Evolutionary conservation across 1,284 basidiomycete genomes (phyloP).

Genomic region (Butyriboletus appendiculatus): DNA sequence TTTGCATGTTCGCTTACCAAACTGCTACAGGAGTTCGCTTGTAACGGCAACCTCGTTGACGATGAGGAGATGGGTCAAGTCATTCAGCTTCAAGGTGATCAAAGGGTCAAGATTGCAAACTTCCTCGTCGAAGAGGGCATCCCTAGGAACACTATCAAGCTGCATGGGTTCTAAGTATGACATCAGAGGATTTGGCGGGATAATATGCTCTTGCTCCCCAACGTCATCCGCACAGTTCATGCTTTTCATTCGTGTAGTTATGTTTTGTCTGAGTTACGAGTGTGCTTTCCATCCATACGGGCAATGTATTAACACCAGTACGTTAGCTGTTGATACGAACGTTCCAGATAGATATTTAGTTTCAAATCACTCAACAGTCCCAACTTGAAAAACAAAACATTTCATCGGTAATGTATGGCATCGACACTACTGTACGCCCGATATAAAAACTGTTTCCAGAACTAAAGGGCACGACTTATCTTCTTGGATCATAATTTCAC

Average conservation of each 20-base stretch:
- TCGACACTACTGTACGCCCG: conserved; percentile 1
- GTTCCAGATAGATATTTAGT: conserved; percentile 26
- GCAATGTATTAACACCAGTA: conserved; percentile 31
- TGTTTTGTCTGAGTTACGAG: conserved; percentile 17
- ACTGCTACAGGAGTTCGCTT: conserved; percentile 86
- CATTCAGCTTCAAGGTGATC: conserved; percentile 99
- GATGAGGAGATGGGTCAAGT: conserved; percentile 97
- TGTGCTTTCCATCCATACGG: conserved; percentile 17
- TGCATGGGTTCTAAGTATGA: conserved; percentile 74
- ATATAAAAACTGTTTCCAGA: conserved; percentile 14
- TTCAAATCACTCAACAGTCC: conserved; percentile 10
- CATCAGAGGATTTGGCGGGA: conserved; percentile 5
- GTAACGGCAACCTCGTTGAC: conserved; percentile 97
- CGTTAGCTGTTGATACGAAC: conserved; percentile 27
- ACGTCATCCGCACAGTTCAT: conserved; percentile 13
- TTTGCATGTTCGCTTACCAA: conserved; percentile 1
- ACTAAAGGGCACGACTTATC: conserved; percentile 25
- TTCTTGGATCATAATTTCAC: background rate
- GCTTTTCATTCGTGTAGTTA: conserved; percentile 19
- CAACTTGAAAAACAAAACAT: conserved; percentile 3
- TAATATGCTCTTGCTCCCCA: conserved; percentile 4
- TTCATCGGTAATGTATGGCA: background rate
- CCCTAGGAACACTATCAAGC: conserved; percentile 73
- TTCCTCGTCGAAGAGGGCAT: conserved; percentile 85
- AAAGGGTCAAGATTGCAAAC: conserved; percentile 86